A percentile compares a stretch with the other conserved stretches of the same genome.
These are phyloP conservation scores for Saururus chinensis DNA, from an alignment of 164 flowering plant genomes.

Conservation along the genomic window DNA sequence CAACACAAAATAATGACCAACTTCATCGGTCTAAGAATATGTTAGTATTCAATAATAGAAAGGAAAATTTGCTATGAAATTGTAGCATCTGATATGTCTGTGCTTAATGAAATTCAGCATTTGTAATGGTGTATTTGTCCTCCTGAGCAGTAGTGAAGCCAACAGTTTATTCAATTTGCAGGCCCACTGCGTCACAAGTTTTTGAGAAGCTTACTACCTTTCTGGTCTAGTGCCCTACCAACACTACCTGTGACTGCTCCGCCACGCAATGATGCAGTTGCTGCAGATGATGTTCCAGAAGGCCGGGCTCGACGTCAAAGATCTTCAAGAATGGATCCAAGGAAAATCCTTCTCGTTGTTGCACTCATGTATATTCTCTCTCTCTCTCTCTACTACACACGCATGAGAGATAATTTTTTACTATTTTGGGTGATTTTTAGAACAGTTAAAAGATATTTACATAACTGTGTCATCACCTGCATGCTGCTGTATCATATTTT, in stretches of 20 bases:
- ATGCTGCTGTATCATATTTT: too few relatives aligned
- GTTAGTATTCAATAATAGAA: too few relatives aligned
- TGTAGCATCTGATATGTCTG: too few relatives aligned
- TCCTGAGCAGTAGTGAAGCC: too few relatives aligned
- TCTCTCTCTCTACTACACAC: neutral
- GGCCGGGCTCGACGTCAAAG: constrained; percentile 66
- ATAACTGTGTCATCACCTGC: too few relatives aligned
- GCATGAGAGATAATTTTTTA: too few relatives aligned
- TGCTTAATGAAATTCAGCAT: too few relatives aligned
- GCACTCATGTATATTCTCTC: constrained; percentile 67
- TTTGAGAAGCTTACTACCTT: constrained; percentile 73
- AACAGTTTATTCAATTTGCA: constrained; percentile 16
- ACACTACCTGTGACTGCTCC: constrained; percentile 97
- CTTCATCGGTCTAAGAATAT: too few relatives aligned
- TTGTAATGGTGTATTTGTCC: too few relatives aligned
- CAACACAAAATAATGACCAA: too few relatives aligned
- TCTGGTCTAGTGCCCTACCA: constrained; percentile 95
- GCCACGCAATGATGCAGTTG: constrained; percentile 58
- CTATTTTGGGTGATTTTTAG: neutral
- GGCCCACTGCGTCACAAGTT: constrained; percentile 86
- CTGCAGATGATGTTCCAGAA: constrained; percentile 52
- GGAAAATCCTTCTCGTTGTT: constrained; percentile 78
- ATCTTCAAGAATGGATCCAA: constrained; percentile 89
- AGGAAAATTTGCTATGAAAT: too few relatives aligned
- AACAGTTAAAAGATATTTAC: too few relatives aligned